Percentiles rank a stretch among this genome's conserved stretches.
Conservation (phyloP, 768 basidiomycete genomes). For the Mycena olivaceomarginata region DNA sequence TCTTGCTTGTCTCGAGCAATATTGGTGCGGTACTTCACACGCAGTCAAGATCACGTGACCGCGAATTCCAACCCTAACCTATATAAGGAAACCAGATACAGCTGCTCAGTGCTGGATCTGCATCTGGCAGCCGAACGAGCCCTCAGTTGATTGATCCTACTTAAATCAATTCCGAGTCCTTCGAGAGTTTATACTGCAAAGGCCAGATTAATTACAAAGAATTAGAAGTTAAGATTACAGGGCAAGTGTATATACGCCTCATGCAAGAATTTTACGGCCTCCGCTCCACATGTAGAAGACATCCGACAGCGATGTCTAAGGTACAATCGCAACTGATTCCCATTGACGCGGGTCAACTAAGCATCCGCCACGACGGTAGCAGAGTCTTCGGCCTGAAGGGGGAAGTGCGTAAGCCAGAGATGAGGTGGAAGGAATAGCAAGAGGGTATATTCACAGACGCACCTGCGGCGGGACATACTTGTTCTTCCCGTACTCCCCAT, state of each 20-base stretch:
- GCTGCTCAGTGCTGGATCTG: no score
- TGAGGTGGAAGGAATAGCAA: background rate
- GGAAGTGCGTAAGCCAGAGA: background rate
- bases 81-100: no score
- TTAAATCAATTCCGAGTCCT: no score
- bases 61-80: no score
- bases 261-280: background rate
- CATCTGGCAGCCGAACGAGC: no score
- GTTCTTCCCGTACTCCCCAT: slow-evolving; percentile 8
- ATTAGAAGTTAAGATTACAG: background rate
- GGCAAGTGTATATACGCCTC: background rate
- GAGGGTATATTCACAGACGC: background rate
- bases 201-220: background rate
- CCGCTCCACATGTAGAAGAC: background rate
- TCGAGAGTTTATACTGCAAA: no score
- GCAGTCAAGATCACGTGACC: no score
- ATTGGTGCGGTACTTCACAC: no score
- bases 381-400: background rate
- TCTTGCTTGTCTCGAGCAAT: no score
- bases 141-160: no score
- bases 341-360: background rate
- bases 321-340: background rate
- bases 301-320: background rate
- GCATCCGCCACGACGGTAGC: background rate
- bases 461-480: slow-evolving; percentile 5